Evolutionary conservation across 2,329 filamentous ascomycete species (phyloP).

Genomic region (Camillea tinctor): DNA sequence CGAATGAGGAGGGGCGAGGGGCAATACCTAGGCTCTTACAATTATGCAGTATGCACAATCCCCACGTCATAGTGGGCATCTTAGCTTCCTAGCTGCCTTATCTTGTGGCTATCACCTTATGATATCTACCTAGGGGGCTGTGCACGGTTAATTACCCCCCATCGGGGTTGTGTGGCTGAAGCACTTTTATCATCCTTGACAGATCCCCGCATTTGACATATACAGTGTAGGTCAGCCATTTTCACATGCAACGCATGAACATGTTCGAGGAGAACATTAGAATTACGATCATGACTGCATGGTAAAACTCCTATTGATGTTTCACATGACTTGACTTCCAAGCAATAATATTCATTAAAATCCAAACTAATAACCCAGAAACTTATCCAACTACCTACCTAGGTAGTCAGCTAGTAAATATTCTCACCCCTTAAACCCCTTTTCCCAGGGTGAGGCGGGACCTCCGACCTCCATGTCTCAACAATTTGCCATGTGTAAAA

Average conservation of each 20-base stretch:
- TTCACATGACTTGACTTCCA: no score
- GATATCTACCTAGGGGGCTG: neutral
- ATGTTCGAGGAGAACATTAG: no score
- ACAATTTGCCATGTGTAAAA: slow-evolving; percentile 44
- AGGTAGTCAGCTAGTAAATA: slow-evolving; percentile 14
- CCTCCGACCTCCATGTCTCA: no score
- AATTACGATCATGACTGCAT: no score
- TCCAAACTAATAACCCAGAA: no score
- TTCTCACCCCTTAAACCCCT: slow-evolving; percentile 27
- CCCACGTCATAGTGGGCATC: neutral
- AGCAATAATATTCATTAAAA: no score
- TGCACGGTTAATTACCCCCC: neutral
- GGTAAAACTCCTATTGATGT: no score
- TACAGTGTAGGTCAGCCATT: neutral
- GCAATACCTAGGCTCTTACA: neutral
- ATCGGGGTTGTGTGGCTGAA: neutral
- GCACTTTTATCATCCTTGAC: neutral
- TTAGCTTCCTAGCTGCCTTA: neutral
- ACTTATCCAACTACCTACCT: no score
- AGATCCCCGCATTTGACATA: no score
- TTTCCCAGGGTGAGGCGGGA: no score
- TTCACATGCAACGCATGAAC: neutral
- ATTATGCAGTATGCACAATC: neutral
- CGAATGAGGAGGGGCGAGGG: neutral
- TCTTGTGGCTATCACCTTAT: neutral